Conservation (phyloP, 495 filamentous ascomycete genomes). For the Elasticomyces elasticus region DNA sequence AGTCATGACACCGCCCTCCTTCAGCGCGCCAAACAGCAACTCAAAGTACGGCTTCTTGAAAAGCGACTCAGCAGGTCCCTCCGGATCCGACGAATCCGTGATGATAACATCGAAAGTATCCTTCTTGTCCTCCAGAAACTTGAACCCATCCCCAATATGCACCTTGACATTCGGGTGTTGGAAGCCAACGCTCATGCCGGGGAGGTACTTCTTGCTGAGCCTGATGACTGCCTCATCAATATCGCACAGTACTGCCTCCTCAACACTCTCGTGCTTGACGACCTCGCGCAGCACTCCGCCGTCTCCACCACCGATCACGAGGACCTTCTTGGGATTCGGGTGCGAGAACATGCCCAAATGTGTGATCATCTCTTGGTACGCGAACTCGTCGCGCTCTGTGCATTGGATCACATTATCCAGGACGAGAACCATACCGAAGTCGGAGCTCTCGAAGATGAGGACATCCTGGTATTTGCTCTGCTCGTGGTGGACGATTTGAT, state of each 20-base stretch:
- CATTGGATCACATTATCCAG: slow-evolving; percentile 98
- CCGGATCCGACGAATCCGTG: slow-evolving; percentile 94
- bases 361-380: slow-evolving; percentile 98
- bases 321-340: slow-evolving; percentile 92
- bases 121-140: slow-evolving; percentile 86
- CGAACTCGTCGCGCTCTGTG: slow-evolving; percentile 97
- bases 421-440: slow-evolving; percentile 95
- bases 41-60: slow-evolving; percentile 99
- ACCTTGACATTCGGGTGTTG: slow-evolving; percentile 84
- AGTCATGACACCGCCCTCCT: slow-evolving; percentile 94
- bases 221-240: slow-evolving; percentile 99
- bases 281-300: slow-evolving; percentile 96
- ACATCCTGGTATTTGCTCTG: slow-evolving; percentile 99
- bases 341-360: slow-evolving; percentile 98
- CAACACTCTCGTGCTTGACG: slow-evolving; percentile 84
- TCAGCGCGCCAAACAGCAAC: slow-evolving; percentile 76
- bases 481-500: slow-evolving; percentile 96
- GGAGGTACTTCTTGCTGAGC: slow-evolving; percentile 95
- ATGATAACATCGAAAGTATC: slow-evolving; percentile 99
- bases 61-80: slow-evolving; percentile 87
- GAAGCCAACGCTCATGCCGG: slow-evolving; percentile 86
- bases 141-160: slow-evolving; percentile 93
- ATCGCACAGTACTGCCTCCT: slow-evolving; percentile 93
- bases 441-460: slow-evolving; percentile 90
- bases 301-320: slow-evolving; percentile 95